phyloP scores from a whole-genome alignment of 495 filamentous ascomycete genomes.

The Trichoderma gamsii region DNA sequence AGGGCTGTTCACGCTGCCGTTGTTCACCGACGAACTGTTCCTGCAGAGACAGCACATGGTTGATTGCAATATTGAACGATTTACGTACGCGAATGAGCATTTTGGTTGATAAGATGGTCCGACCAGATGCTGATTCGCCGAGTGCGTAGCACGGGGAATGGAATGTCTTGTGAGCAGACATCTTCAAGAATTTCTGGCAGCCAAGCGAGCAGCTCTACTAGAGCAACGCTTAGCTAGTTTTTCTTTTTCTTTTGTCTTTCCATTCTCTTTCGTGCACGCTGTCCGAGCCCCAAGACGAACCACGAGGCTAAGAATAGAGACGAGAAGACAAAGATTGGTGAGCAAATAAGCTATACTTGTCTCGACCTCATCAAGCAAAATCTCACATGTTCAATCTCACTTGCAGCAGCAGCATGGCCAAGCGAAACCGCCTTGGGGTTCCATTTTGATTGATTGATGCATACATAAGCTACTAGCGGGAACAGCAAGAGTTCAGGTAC shows the following conservation, averaged over 20 bases:
- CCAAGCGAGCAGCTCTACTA: not conserved
- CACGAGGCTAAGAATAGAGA: constrained; percentile 6
- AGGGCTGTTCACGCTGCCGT: not conserved
- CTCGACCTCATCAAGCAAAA: not conserved
- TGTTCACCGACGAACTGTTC: not conserved
- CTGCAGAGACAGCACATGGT: constrained; percentile 4
- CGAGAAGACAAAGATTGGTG: not conserved
- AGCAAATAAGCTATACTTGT: not conserved
- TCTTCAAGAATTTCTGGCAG: not conserved
- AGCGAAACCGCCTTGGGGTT: not conserved
- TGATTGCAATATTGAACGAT: not conserved
- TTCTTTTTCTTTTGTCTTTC: not conserved
- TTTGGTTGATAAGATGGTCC: not conserved
- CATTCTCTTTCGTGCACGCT: not conserved
- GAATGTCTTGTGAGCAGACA: not conserved
- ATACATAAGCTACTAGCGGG: not conserved
- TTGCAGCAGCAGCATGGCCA: not conserved
- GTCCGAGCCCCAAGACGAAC: not conserved
- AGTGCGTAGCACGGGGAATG: not conserved
- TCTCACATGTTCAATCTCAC: constrained; percentile 8
- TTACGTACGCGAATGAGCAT: not conserved
- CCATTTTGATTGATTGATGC: not conserved
- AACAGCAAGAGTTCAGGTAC: not conserved
- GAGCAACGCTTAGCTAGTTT: not conserved
- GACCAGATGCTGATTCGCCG: not conserved